Evolutionary conservation across 768 basidiomycete genomes (phyloP).

Genomic region (Xanthoconium stramineum): DNA sequence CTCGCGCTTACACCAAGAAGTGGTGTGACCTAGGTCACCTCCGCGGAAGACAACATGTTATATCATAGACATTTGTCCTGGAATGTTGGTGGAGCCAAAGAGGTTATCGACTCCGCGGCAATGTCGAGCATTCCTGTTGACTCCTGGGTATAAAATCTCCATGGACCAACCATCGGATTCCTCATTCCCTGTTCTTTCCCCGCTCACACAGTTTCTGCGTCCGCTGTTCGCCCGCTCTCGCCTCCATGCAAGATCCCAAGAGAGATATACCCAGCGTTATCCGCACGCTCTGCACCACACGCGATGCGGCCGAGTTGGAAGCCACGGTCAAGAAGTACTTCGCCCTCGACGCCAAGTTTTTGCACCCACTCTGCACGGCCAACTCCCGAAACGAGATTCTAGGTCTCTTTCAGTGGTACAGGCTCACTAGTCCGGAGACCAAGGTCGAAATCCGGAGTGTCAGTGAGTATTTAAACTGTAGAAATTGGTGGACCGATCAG

Average conservation of each 20-base stretch:
- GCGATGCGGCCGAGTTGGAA: slow-evolving; percentile 49
- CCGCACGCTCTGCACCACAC: slow-evolving; percentile 42
- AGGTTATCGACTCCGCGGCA: not conserved
- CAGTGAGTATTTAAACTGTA: slow-evolving; percentile 34
- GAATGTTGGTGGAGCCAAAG: slow-evolving; percentile 5
- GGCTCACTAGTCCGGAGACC: slow-evolving; percentile 54
- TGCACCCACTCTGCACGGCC: slow-evolving; percentile 56
- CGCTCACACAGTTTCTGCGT: not conserved
- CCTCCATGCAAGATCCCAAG: slow-evolving; percentile 55
- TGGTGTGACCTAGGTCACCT: not conserved
- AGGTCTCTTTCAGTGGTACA: slow-evolving; percentile 62
- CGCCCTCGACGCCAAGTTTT: slow-evolving; percentile 52
- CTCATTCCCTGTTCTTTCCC: not conserved
- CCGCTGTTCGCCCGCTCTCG: not conserved
- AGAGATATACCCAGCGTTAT: slow-evolving; percentile 48
- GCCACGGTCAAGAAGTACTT: slow-evolving; percentile 48
- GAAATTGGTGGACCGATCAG: not conserved
- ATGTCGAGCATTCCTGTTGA: not conserved
- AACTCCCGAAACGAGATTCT: slow-evolving; percentile 54
- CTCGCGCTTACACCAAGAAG: not conserved
- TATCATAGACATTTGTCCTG: not conserved
- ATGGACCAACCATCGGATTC: not conserved
- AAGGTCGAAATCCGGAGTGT: slow-evolving; percentile 40
- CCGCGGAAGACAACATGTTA: not conserved
- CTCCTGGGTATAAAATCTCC: slow-evolving; percentile 17